phyloP scores from a whole-genome alignment of 2,329 filamentous ascomycete genomes.

The Chaetothyriales sp. region DNA sequence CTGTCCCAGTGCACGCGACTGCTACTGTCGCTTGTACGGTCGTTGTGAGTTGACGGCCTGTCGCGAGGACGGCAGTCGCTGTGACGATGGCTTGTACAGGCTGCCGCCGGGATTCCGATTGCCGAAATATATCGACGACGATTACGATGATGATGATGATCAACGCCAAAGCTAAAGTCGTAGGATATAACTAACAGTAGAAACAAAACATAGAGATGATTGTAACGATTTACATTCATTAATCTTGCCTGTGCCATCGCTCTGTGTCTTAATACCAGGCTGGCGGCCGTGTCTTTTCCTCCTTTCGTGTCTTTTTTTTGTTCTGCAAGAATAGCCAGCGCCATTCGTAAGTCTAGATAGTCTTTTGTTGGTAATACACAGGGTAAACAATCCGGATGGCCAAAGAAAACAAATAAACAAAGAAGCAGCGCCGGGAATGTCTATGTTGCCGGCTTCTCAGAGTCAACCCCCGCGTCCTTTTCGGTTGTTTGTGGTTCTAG shows the following conservation, averaged over 20 bases:
- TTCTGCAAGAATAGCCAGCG: too few species aligned
- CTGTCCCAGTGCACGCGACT: conserved; percentile 27
- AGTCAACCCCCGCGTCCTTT: neutral
- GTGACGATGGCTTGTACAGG: conserved; percentile 26
- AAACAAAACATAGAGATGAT: too few species aligned
- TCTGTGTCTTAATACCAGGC: too few species aligned
- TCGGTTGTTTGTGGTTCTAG: neutral
- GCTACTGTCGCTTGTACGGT: conserved; percentile 32
- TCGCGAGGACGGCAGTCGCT: conserved; percentile 19
- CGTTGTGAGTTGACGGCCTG: conserved; percentile 25
- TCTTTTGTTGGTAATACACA: neutral
- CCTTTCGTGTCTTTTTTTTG: too few species aligned
- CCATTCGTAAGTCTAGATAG: too few species aligned
- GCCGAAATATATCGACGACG: conserved; percentile 20
- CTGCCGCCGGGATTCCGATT: conserved; percentile 25
- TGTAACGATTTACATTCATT: too few species aligned
- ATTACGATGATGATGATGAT: neutral
- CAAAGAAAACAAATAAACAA: neutral
- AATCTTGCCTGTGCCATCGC: too few species aligned
- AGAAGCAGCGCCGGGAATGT: neutral
- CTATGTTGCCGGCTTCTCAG: neutral
- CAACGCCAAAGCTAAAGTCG: too few species aligned
- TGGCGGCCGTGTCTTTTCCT: too few species aligned
- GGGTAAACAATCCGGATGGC: neutral
- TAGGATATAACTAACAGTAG: too few species aligned